These are phyloP conservation scores for Taiozyma sp. DNA, from an alignment of 1,139 yeast genomes.

Conservation along the genomic window DNA sequence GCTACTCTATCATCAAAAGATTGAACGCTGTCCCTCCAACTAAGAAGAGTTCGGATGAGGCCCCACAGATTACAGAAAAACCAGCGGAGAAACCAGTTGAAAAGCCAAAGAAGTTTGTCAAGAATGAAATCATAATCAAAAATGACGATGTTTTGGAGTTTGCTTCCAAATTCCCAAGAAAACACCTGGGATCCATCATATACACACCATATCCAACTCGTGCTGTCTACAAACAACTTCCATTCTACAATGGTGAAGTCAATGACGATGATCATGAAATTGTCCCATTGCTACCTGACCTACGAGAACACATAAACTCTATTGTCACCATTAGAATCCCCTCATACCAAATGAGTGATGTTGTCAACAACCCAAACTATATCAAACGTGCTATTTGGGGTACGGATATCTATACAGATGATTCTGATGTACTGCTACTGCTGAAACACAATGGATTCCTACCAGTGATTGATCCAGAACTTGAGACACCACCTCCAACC, in stretches of 20 bases:
- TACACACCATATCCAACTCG: slow-evolving; percentile 55
- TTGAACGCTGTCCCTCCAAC: slow-evolving; percentile 18
- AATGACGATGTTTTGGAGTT: slow-evolving; percentile 42
- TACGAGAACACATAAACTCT: slow-evolving; percentile 52
- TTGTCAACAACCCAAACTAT: slow-evolving; percentile 29
- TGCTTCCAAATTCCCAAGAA: slow-evolving; percentile 42
- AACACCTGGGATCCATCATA: slow-evolving; percentile 54
- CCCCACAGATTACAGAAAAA: background rate
- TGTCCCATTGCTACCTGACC: slow-evolving; percentile 38
- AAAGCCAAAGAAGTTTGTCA: slow-evolving; percentile 6
- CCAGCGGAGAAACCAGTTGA: background rate
- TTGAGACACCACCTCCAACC: slow-evolving; percentile 3
- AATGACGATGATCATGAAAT: slow-evolving; percentile 4
- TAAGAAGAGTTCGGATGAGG: slow-evolving; percentile 6
- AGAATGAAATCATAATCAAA: slow-evolving; percentile 30
- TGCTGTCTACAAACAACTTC: slow-evolving; percentile 14
- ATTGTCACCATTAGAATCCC: slow-evolving; percentile 66
- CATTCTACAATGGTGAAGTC: slow-evolving; percentile 4
- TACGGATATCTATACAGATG: slow-evolving; percentile 88
- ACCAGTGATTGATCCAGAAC: slow-evolving; percentile 34
- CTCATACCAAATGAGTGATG: slow-evolving; percentile 27
- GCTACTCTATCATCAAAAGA: slow-evolving; percentile 25
- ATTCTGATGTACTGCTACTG: slow-evolving; percentile 76
- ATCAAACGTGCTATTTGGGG: slow-evolving; percentile 78
- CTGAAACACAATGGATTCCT: slow-evolving; percentile 73